phyloP scores from a whole-genome alignment of 2,329 filamentous ascomycete species.

The Aspergillus novofumigatus region DNA sequence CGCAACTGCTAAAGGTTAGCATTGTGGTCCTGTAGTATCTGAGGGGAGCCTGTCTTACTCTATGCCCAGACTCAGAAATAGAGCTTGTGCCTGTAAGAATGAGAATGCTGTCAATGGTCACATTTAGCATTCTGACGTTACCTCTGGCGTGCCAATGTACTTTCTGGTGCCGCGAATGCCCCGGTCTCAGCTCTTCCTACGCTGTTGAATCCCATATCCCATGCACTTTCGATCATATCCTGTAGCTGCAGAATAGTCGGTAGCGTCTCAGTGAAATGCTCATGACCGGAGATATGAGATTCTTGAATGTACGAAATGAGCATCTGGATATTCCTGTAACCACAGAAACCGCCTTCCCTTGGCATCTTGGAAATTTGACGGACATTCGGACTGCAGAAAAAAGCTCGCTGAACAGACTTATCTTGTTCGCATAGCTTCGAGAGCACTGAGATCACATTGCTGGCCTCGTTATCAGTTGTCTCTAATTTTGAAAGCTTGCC shows the following conservation, averaged over 20 bases:
- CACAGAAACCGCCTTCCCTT: slow-evolving; percentile 87
- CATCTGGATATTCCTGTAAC: slow-evolving; percentile 94
- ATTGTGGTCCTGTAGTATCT: neutral
- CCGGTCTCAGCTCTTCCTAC: slow-evolving; percentile 76
- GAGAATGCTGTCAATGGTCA: slow-evolving; percentile 6
- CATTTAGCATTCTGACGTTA: slow-evolving; percentile 32
- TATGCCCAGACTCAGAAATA: slow-evolving; percentile 68
- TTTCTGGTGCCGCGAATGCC: slow-evolving; percentile 85
- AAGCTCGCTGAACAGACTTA: slow-evolving; percentile 62
- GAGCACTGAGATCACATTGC: slow-evolving; percentile 60
- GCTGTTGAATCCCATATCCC: slow-evolving; percentile 78
- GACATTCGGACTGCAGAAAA: slow-evolving; percentile 71
- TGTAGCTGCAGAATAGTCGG: slow-evolving; percentile 81
- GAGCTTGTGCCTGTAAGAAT: slow-evolving; percentile 63
- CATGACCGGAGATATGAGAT: slow-evolving; percentile 52
- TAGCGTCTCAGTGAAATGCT: slow-evolving; percentile 57
- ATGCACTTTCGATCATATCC: slow-evolving; percentile 79
- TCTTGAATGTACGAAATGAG: slow-evolving; percentile 72
- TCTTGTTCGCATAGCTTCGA: slow-evolving; percentile 63
- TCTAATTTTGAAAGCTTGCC: slow-evolving; percentile 42
- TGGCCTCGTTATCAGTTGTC: slow-evolving; percentile 44
- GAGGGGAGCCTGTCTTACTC: slow-evolving; percentile 43
- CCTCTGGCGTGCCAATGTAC: slow-evolving; percentile 91
- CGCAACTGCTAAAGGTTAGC: slow-evolving; percentile 43
- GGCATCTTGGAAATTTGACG: slow-evolving; percentile 77